Percentiles rank a stretch among this genome's conserved stretches.
phyloP scores from a whole-genome alignment of 164 flowering plant species.

The Houttuynia cordata region DNA sequence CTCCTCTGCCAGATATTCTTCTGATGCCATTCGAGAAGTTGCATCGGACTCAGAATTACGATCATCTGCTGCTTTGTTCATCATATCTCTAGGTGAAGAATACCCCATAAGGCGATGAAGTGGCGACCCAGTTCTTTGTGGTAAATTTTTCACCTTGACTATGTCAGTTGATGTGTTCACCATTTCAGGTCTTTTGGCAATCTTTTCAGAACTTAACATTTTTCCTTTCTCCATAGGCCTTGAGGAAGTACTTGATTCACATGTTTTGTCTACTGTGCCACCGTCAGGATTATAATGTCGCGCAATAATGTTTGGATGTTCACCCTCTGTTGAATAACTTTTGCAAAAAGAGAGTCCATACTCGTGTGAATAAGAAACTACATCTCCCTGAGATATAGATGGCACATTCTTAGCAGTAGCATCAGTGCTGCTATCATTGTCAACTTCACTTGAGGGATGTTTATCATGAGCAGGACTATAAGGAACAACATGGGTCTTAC shows the following conservation, averaged over 20 bases:
- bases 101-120: slow-evolving; percentile 83
- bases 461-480: slow-evolving; percentile 9
- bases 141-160: neutral
- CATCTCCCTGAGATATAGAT: slow-evolving; percentile 12
- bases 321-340: slow-evolving; percentile 39
- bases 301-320: slow-evolving; percentile 12
- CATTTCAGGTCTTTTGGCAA: neutral
- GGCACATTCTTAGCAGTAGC: slow-evolving; percentile 8
- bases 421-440: slow-evolving; percentile 6
- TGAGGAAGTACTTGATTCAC: slow-evolving; percentile 7
- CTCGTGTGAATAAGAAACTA: slow-evolving; percentile 41
- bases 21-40: neutral
- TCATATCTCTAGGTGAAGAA: slow-evolving; percentile 34
- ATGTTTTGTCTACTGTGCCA: slow-evolving; percentile 6
- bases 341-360: slow-evolving; percentile 24
- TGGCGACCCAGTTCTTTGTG: slow-evolving; percentile 21
- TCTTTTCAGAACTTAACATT: neutral
- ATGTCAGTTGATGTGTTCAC: neutral
- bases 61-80: neutral
- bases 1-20: neutral
- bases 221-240: slow-evolving; percentile 6
- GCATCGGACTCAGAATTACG: neutral
- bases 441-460: slow-evolving; percentile 31
- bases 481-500: slow-evolving; percentile 29
- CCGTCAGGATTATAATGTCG: slow-evolving; percentile 2